These are phyloP conservation scores for Arthrobotrys pseudoclavata DNA, from an alignment of 2,329 filamentous ascomycete genomes.

Conservation along the genomic window DNA sequence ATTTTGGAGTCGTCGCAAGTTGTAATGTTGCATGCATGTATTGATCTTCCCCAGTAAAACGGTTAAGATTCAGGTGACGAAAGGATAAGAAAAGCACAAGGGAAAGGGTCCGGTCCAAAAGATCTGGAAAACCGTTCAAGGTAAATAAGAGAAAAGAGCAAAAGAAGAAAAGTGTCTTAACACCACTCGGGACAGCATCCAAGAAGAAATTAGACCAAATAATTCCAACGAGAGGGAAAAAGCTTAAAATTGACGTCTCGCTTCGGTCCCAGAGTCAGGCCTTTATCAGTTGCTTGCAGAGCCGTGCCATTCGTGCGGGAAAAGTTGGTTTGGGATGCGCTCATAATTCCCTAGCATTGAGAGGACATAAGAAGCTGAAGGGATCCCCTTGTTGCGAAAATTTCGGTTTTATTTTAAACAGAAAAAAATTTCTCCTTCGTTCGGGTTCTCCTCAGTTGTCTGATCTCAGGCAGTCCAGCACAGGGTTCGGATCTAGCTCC, in stretches of 20 bases:
- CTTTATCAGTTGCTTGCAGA: conserved; percentile 52
- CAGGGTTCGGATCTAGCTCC: conserved; percentile 54
- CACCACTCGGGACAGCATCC: conserved; percentile 41
- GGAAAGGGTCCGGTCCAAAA: conserved; percentile 29
- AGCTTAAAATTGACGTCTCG: conserved; percentile 61
- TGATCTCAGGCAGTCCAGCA: conserved; percentile 34
- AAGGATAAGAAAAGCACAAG: conserved; percentile 42
- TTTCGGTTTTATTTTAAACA: conserved; percentile 33
- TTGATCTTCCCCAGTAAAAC: conserved; percentile 19
- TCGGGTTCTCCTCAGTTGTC: conserved; percentile 47
- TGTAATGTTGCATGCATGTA: conserved; percentile 48
- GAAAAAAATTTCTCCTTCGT: conserved; percentile 51
- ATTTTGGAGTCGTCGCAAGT: conserved; percentile 32
- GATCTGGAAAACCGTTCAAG: conserved; percentile 21
- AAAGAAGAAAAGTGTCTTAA: conserved; percentile 46
- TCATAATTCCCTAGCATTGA: conserved; percentile 48
- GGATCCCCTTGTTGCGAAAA: conserved; percentile 25
- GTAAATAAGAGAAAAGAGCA: conserved; percentile 40
- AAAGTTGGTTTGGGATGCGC: conserved; percentile 49
- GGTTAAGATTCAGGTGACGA: conserved; percentile 27
- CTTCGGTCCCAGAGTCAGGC: conserved; percentile 54
- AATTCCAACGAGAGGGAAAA: conserved; percentile 53
- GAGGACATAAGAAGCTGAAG: conserved; percentile 36
- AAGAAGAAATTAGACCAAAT: conserved; percentile 57
- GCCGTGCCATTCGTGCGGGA: conserved; percentile 45